A percentile compares a stretch with the other conserved stretches of the same genome.
These are phyloP conservation scores for Euphorbia schlechtendalii DNA, from an alignment of 441 rosid species.

Conservation along the genomic window DNA sequence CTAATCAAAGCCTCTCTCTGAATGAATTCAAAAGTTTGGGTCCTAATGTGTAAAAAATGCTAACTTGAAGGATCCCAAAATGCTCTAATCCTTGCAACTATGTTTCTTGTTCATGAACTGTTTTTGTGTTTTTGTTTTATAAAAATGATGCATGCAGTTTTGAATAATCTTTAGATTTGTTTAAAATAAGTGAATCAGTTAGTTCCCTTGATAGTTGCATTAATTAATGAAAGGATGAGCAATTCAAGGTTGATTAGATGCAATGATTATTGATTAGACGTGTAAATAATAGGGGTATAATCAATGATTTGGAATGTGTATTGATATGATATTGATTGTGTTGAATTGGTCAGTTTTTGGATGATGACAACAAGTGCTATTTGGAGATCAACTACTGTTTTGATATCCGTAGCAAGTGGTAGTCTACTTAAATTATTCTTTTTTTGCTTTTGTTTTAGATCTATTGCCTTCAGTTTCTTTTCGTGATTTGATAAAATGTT, in stretches of 20 bases:
- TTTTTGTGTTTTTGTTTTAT: too few species aligned
- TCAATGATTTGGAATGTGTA: neutral
- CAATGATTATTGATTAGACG: neutral
- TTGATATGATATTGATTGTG: neutral
- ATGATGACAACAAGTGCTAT: constrained; percentile 81
- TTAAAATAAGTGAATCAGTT: neutral
- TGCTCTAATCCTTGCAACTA: too few species aligned
- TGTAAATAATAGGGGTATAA: neutral
- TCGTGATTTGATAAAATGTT: neutral
- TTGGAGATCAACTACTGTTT: constrained; percentile 92
- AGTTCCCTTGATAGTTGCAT: neutral
- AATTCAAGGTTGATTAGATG: neutral
- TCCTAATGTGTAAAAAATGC: too few species aligned
- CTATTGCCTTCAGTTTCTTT: neutral
- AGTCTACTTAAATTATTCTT: constrained; percentile 7
- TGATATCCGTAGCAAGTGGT: constrained; percentile 82
- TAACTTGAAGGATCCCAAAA: too few species aligned
- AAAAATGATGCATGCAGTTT: neutral
- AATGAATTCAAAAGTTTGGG: too few species aligned
- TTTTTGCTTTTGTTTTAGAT: neutral
- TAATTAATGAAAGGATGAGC: neutral
- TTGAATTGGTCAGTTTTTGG: constrained; percentile 53
- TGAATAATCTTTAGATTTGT: too few species aligned
- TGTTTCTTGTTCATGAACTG: too few species aligned
- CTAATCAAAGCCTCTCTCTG: too few species aligned